phyloP scores from a whole-genome alignment of 169 alveolate species.

The Babesia bovis region DNA sequence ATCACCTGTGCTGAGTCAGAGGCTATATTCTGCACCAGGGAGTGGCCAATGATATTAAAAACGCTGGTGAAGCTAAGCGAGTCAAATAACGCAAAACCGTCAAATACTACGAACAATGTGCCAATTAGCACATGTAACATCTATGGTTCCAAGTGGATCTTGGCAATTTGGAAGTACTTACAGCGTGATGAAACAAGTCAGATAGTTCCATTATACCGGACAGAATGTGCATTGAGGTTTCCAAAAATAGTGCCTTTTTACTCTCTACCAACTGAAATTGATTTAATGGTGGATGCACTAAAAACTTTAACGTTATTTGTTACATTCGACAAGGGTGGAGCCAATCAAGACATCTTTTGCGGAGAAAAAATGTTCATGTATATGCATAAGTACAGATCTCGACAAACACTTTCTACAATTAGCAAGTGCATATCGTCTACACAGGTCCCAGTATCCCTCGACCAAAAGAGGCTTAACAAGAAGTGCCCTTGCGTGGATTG shows the following conservation, averaged over 20 bases:
- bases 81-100: not conserved
- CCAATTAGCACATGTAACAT: not conserved
- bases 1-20: constrained; percentile 20
- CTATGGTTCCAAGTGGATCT: not conserved
- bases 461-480: not conserved
- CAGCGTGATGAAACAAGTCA: too few relatives aligned
- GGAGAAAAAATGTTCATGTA: not conserved
- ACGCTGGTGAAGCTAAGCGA: not conserved
- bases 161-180: not conserved
- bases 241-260: constrained; percentile 1
- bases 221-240: constrained; percentile 22
- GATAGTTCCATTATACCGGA: not conserved
- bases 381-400: constrained; percentile 7
- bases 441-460: not conserved
- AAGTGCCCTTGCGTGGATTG: constrained; percentile 25
- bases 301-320: not conserved
- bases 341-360: not conserved
- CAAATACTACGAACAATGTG: too few relatives aligned
- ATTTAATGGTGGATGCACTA: not conserved
- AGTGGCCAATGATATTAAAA: constrained; percentile 46
- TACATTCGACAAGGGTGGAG: not conserved
- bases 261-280: not conserved
- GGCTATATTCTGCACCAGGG: constrained; percentile 1
- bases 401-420: not conserved
- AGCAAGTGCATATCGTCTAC: not conserved